A percentile compares a stretch with the other conserved stretches of the same genome.
Conservation (phyloP, 768 basidiomycete species). For the Guyanaporus albipodus region DNA sequence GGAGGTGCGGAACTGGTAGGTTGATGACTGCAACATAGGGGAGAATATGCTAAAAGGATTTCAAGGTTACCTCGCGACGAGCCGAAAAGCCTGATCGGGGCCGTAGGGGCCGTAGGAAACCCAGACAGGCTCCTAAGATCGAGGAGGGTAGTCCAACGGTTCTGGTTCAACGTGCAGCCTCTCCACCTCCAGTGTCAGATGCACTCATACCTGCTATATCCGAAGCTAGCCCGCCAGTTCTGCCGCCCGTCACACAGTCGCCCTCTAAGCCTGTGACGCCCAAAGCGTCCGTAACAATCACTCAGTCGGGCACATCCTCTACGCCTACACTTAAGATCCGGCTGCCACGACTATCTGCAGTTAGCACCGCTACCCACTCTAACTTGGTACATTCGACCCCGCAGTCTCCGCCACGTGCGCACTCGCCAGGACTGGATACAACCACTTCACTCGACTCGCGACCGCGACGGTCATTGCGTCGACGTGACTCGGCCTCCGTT, state of each 20-base stretch:
- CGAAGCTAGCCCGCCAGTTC: constrained; percentile 11
- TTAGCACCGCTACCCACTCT: constrained; percentile 25
- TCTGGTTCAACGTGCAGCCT: constrained; percentile 11
- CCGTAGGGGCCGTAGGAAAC: constrained; percentile 25
- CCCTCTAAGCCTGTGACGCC: constrained; percentile 27
- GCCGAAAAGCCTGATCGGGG: constrained; percentile 13
- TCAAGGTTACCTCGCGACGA: constrained; percentile 12
- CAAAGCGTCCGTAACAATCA: constrained; percentile 34
- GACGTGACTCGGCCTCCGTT: constrained; percentile 27
- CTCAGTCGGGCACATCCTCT: constrained; percentile 29
- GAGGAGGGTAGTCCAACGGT: constrained; percentile 15
- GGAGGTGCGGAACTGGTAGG: constrained; percentile 15
- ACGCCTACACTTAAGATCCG: constrained; percentile 35
- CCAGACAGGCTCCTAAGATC: constrained; percentile 7
- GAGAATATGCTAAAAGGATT: constrained; percentile 1
- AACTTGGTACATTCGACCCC: constrained; percentile 14
- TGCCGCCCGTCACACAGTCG: constrained; percentile 10
- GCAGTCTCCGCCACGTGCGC: constrained; percentile 20
- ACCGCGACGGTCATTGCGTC: constrained; percentile 25
- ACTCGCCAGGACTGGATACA: constrained; percentile 23
- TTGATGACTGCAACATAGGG: not conserved
- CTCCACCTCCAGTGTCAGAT: constrained; percentile 9
- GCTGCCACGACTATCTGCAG: constrained; percentile 30
- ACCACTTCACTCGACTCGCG: constrained; percentile 23
- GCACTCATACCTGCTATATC: constrained; percentile 13